Conservation (phyloP, 2,329 filamentous ascomycete species). For the Botryotinia calthae region DNA sequence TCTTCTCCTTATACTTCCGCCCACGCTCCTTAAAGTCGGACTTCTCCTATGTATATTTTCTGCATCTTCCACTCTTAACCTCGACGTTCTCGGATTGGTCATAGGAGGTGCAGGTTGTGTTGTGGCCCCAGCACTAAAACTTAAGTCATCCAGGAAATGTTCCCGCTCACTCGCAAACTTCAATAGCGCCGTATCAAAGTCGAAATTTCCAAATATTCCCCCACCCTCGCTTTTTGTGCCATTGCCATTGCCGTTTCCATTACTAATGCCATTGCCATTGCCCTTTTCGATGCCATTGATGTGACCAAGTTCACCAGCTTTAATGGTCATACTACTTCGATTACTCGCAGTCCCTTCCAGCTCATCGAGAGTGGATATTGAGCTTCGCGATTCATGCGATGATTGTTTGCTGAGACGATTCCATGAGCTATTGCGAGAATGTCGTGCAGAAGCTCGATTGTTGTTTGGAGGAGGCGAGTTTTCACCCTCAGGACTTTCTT, state of each 20-base stretch:
- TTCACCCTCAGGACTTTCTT: constrained; percentile 55
- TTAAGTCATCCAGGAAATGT: constrained; percentile 87
- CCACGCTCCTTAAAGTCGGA: constrained; percentile 48
- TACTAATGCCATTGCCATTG: background rate
- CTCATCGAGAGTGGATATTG: constrained; percentile 57
- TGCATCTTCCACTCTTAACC: constrained; percentile 73
- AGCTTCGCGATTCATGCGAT: constrained; percentile 50
- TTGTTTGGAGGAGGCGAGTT: constrained; percentile 28
- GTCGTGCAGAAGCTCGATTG: constrained; percentile 45
- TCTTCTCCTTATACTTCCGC: constrained; percentile 85
- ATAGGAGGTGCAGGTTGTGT: constrained; percentile 67
- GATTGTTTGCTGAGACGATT: constrained; percentile 56
- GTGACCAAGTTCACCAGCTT: constrained; percentile 40
- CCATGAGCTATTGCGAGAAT: constrained; percentile 60
- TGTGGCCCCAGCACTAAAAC: constrained; percentile 74
- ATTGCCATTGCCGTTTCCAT: background rate
- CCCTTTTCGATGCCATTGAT: background rate
- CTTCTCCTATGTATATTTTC: constrained; percentile 46
- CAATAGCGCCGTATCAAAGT: constrained; percentile 88
- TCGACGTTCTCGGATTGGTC: constrained; percentile 76
- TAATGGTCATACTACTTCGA: constrained; percentile 64
- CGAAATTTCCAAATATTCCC: constrained; percentile 61
- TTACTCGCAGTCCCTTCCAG: constrained; percentile 53
- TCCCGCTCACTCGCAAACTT: constrained; percentile 97
- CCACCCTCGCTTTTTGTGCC: constrained; percentile 26